Percentiles rank a stretch among this genome's conserved stretches.
phyloP scores from a whole-genome alignment of 2,329 filamentous ascomycete genomes.

The Ceratocystis cacaofunesta region DNA sequence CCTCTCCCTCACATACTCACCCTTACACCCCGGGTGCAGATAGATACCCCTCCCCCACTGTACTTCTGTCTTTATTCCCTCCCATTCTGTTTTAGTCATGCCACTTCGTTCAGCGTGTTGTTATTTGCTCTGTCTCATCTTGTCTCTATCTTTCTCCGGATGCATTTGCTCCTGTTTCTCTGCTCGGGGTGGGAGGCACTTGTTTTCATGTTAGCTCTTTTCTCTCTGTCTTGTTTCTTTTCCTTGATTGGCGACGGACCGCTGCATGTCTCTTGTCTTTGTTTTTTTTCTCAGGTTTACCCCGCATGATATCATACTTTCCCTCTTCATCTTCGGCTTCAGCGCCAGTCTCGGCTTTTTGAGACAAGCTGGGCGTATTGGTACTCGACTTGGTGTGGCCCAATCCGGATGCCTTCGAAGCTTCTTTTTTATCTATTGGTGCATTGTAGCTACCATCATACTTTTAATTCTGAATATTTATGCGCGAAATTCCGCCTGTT shows the following conservation, averaged over 20 bases:
- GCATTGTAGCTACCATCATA: not conserved
- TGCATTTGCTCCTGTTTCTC: not conserved
- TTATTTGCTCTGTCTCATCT: not conserved
- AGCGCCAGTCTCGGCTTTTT: not conserved
- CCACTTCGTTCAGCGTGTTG: not conserved
- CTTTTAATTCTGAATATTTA: not conserved
- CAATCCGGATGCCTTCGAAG: not conserved
- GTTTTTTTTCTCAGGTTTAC: not conserved
- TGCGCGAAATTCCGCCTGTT: not conserved
- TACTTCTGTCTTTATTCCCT: not conserved
- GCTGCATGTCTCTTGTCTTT: not conserved
- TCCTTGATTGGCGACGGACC: not conserved
- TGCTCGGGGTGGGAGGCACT: slow-evolving; percentile 1
- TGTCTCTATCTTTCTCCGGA: not conserved
- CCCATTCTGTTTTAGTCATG: not conserved
- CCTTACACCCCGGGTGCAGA: not conserved
- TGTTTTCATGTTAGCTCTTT: not conserved
- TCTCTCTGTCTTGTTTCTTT: not conserved
- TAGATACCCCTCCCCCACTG: not conserved
- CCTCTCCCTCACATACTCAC: not conserved
- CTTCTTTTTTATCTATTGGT: not conserved
- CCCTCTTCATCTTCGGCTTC: not conserved
- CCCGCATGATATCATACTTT: not conserved
- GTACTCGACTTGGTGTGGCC: not conserved
- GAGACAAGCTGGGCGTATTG: not conserved